Evolutionary conservation across 805 yeast species (phyloP), one percentile per base, ranked within the genome.

Genomic region (Wickerhamiella cacticola): DNA sequence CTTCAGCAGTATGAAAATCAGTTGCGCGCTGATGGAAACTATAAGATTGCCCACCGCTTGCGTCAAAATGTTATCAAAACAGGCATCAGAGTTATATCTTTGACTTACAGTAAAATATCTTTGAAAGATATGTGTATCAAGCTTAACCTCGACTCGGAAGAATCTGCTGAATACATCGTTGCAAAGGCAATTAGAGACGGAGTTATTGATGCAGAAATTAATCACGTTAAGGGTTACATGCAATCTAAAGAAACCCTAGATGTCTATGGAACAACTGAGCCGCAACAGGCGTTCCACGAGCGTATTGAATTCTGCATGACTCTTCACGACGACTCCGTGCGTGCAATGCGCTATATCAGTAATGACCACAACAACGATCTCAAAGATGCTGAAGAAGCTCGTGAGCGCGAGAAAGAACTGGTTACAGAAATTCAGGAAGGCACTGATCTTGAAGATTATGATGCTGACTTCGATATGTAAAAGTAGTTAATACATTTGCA

Each of bases 41-140:
- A 79, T 63, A 83, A 85, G 34, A 73, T 92, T 57, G 92, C 92
- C 40, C 73, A 86, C 41, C 78, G 97, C 59, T 73, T 92, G 61
- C 82, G 96, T 63, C 95, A 94, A 62, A 92, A 89, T 63, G 99
- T 92, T 52, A 92, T 92, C 67, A 92, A 89, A 68, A 88, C 99
- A 1, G 99, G 98, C 60, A 86, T 92, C 52, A 77, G 97, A 64
- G 82, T 85, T 59, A 85, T 92, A 60, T 84, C 95, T 10, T 70
- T 92, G 58, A 80, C 96, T 5, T 92, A 92, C 69, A 82, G 92
- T 51, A 80, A 78, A 62, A 92, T 92, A 52, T 84, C 96, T 3
- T 73, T 92, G 58, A 83, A 82, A 64, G 99, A 92, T 61, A 87
- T 92, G 49, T 92, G 98, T 65, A 75, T 92, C 58, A 85, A 89